Conservation (phyloP, 306 rosid genomes). For the Castanea mollissima region DNA sequence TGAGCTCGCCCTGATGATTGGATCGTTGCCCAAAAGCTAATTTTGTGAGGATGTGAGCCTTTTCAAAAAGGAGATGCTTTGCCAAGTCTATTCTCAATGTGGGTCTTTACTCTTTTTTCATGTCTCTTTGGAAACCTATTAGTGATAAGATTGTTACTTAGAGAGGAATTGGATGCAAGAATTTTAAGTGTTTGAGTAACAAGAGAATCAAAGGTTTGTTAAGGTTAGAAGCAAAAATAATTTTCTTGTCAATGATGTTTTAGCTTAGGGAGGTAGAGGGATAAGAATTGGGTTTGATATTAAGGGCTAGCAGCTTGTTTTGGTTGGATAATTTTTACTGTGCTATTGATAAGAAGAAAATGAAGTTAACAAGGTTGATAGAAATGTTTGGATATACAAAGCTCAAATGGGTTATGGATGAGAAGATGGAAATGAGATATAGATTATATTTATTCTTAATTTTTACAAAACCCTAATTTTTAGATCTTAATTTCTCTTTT, state of each 20-base stretch:
- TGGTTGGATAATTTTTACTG: slow-evolving; percentile 81
- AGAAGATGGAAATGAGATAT: slow-evolving; percentile 51
- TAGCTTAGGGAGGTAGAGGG: slow-evolving; percentile 68
- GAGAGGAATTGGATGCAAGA: slow-evolving; percentile 81
- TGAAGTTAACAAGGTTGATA: slow-evolving; percentile 64
- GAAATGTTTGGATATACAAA: slow-evolving; percentile 83
- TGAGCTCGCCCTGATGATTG: slow-evolving; percentile 67
- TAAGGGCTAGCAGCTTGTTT: slow-evolving; percentile 74
- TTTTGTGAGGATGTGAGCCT: slow-evolving; percentile 76
- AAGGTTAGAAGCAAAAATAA: slow-evolving; percentile 69
- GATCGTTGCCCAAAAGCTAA: slow-evolving; percentile 71
- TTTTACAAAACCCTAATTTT: slow-evolving; percentile 61
- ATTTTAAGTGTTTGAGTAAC: slow-evolving; percentile 60
- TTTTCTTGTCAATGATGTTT: slow-evolving; percentile 65
- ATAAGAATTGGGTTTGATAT: slow-evolving; percentile 77
- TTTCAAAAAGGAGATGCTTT: slow-evolving; percentile 84
- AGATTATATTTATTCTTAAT: slow-evolving; percentile 54
- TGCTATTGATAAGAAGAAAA: slow-evolving; percentile 67
- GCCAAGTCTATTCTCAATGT: slow-evolving; percentile 64
- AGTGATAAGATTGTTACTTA: slow-evolving; percentile 67
- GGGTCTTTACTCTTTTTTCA: slow-evolving; percentile 57
- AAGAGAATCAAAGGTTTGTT: slow-evolving; percentile 65
- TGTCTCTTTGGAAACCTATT: slow-evolving; percentile 74
- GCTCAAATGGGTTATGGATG: slow-evolving; percentile 89
- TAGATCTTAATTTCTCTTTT: too few species aligned